phyloP scores from a whole-genome alignment of 2,329 filamentous ascomycete genomes.

The Aspergillus sclerotialis region DNA sequence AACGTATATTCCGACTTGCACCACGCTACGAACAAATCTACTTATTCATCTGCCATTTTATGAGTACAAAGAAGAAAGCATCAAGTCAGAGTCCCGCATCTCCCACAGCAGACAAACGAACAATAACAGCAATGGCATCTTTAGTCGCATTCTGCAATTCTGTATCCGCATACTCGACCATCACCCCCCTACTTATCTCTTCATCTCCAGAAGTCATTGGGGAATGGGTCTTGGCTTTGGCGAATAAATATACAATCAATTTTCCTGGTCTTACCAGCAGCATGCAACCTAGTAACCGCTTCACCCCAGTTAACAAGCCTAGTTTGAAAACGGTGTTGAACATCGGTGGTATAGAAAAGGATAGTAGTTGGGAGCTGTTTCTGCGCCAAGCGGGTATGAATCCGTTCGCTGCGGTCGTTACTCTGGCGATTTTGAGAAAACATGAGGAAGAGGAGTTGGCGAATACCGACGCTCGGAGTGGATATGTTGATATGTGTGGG shows the following conservation, averaged over 20 bases:
- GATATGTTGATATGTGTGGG: neutral
- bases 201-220: constrained; percentile 35
- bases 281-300: neutral
- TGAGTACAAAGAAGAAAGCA: constrained; percentile 4
- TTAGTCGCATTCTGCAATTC: constrained; percentile 20
- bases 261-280: neutral
- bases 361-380: constrained; percentile 63
- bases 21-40: constrained; percentile 60
- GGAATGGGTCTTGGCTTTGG: constrained; percentile 49
- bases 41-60: constrained; percentile 53
- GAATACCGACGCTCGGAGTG: constrained; percentile 1
- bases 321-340: constrained; percentile 5
- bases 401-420: constrained; percentile 61
- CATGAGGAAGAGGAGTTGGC: constrained; percentile 7
- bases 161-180: constrained; percentile 5
- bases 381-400: constrained; percentile 62
- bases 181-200: constrained; percentile 11
- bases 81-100: constrained; percentile 12
- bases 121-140: constrained; percentile 10
- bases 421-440: constrained; percentile 38
- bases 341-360: constrained; percentile 43
- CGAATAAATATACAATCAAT: constrained; percentile 40
- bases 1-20: constrained; percentile 49
- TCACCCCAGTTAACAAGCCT: constrained; percentile 7
- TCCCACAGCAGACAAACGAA: constrained; percentile 7